Evolutionary conservation across 148 eudicot species (phyloP).

Genomic region (Rhododendron vialii): DNA sequence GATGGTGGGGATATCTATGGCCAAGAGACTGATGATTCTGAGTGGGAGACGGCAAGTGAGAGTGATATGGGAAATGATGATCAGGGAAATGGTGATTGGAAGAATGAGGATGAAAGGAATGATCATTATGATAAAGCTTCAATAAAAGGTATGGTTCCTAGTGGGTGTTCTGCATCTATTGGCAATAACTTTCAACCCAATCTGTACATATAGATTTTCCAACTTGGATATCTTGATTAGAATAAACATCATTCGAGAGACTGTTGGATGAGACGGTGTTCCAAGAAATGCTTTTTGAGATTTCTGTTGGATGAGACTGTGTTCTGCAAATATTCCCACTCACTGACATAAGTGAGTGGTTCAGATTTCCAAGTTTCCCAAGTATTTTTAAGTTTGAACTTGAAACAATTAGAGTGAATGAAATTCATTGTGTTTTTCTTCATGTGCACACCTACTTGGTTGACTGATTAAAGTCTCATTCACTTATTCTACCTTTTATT

Average conservation of each 20-base stretch:
- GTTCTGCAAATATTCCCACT: not conserved
- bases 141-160: conserved; percentile 40
- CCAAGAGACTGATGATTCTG: conserved; percentile 87
- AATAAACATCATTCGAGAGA: not conserved
- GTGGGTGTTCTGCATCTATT: not conserved
- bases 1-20: conserved; percentile 63
- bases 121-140: conserved; percentile 49
- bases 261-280: no score
- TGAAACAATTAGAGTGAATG: not conserved
- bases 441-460: not conserved
- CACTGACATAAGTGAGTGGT: not conserved
- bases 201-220: not conserved
- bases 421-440: not conserved
- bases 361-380: not conserved
- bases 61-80: conserved; percentile 82
- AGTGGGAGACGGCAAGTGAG: conserved; percentile 99
- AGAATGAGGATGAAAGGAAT: conserved; percentile 61
- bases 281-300: not conserved
- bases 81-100: conserved; percentile 65
- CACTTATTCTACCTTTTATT: not conserved
- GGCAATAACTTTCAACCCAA: not conserved
- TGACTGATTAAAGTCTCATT: not conserved
- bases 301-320: not conserved
- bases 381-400: not conserved
- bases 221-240: not conserved